Base-by-base conservation (phyloP, 108 stramenopile species). In the Stephanodiscus minutulus region DNA sequence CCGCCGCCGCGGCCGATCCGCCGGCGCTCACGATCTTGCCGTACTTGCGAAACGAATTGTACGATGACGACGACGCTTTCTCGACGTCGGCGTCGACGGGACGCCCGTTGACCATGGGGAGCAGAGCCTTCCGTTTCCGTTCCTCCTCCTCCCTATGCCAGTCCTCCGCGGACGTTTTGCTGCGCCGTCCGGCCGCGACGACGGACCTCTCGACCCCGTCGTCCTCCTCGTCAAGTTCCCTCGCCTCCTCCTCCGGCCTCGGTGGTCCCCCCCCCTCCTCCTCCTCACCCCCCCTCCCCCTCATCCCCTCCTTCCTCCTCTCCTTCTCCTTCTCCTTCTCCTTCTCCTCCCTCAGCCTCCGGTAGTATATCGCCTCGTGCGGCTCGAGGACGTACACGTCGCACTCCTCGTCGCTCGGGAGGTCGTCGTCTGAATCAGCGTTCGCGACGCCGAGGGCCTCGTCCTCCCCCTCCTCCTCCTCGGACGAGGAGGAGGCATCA, bases 1-100 rank as follows among this genome's bases (percentile, higher is more conserved):
- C 41, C n/a, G 61, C 9, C 64, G 84, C 64, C 73, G 79, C 73
- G 79, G 73, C 41, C 82, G 74, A 53, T 77, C 74, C 56, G 21
- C 44, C 47, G 18, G 81, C 48, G 37, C 65, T 66, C 8, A 82
- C 64, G 27, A 82, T 22, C 54, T 78, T 48, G 5, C 72, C 50
- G 68, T 93, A 89, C 39, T 83, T 87, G 28, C 88, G 76, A 68
- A 91, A 94, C 11, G 89, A 90, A 64, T 91, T 91, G 82, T 90
- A 94, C 12, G 70, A 43, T n/a, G n/a, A n/a, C n/a, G n/a, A n/a
- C n/a, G n/a, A n/a, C n/a, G n/a, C n/a, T n/a, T n/a, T n/a, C 63
- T 53, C 50, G 61, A n/a, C 68, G n/a, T 7, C 36, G 31, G 31
- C 31, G n/a, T 33, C 3, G n/a, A 85, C 64, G 20, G 74, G 55